Evolutionary conservation across 495 filamentous ascomycete species (phyloP), one percentile per base, ranked within the genome.

Genomic region (Penicillium robsamsonii): DNA sequence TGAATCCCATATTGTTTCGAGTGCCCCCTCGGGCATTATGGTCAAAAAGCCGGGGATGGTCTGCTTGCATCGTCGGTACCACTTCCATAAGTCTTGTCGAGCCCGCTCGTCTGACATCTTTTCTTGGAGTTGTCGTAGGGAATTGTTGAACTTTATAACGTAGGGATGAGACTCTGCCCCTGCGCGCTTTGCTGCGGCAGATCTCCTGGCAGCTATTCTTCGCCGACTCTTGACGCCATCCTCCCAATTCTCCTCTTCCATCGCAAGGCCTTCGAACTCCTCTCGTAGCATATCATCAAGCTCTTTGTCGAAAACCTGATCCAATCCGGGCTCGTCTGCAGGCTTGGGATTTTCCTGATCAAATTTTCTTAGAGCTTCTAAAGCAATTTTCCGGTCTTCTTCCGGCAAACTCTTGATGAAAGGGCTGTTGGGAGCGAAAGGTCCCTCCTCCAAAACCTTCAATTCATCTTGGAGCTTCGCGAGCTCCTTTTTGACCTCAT

Each of bases 381-480:
- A 55, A 10, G 74, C 75, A 59, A 73, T 68, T 22, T 58, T 65
- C 46, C 71, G 59, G 27, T 79, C 75, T 29, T 75, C 57, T 46
- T 77, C 72, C 1, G 74, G 72, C 43, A 79, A 56, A 15, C 59
- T 60, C 38, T 66, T 59, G 33, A 79, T 79, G 53, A 79, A 78
- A 20, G 65, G 59, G 45, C 76, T 71, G 53, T 78, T 70, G 30
- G 70, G 69, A n/a, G 65, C 61, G 47, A 71, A 78, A 17, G 75
- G 75, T 0, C 73, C 75, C 51, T 74, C 70, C 46, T 73, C 69
- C 33, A 75, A 27, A 55, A 73, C 55, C 64, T 79, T 68, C 54
- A 89, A 72, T 58, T 87, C 76, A 52, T 76, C 63, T 55, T 87
- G 81, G 31, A 88, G 60, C 56, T 79, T 76, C 46, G 75, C 69